phyloP scores from a whole-genome alignment of 441 rosid species.

The Eruca vesicaria region DNA sequence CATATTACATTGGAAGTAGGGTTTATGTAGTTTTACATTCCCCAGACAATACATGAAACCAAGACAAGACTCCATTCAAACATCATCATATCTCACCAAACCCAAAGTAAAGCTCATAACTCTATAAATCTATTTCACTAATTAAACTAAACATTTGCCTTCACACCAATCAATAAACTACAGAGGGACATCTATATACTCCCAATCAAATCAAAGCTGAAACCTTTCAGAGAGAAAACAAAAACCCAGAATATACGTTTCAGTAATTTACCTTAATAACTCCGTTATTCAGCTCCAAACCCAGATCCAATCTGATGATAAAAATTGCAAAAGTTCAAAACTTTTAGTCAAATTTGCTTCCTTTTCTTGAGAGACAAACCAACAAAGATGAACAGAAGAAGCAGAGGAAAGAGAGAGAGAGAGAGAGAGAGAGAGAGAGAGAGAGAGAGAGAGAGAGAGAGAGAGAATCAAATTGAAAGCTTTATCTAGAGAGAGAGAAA shows the following conservation, averaged over 20 bases:
- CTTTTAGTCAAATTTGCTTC: constrained; percentile 17
- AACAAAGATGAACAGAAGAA: constrained; percentile 33
- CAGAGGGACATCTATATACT: background rate
- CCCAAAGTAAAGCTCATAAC: constrained; percentile 15
- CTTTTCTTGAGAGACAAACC: constrained; percentile 20
- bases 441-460: constrained; percentile 26
- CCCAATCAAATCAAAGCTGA: constrained; percentile 14
- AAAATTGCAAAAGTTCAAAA: constrained; percentile 6
- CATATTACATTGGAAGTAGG: constrained; percentile 25
- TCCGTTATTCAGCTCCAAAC: constrained; percentile 28
- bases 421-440: too few relatives aligned
- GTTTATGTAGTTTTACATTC: constrained; percentile 21
- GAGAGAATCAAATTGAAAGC: constrained; percentile 24
- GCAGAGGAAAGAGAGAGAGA: constrained; percentile 27
- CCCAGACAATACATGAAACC: constrained; percentile 16
- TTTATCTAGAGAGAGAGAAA: constrained; percentile 40
- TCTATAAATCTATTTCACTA: constrained; percentile 3
- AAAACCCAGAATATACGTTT: background rate
- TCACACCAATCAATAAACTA: constrained; percentile 8
- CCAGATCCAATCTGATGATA: constrained; percentile 59
- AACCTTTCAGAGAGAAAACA: background rate
- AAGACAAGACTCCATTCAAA: constrained; percentile 5
- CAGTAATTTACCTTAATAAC: constrained; percentile 38
- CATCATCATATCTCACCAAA: constrained; percentile 23
- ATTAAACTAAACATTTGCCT: constrained; percentile 7